phyloP scores from a whole-genome alignment of 305 asterid species.

The Euphrasia arctica region DNA sequence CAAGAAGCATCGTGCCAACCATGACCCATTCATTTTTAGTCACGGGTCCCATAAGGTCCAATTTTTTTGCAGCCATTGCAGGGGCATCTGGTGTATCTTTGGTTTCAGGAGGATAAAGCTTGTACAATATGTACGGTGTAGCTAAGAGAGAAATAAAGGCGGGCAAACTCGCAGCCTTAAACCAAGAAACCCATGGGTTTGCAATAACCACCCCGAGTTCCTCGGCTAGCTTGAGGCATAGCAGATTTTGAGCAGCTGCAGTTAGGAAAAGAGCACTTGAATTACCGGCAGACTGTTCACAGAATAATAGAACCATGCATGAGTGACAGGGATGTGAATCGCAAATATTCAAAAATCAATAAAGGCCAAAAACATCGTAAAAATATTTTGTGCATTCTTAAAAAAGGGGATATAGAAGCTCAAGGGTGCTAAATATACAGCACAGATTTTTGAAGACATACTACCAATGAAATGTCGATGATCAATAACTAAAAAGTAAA shows the following conservation, averaged over 20 bases:
- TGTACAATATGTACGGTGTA: constrained; percentile 80
- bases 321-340: constrained; percentile 26
- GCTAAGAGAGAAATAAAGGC: constrained; percentile 72
- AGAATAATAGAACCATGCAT: constrained; percentile 40
- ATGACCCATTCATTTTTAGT: constrained; percentile 84
- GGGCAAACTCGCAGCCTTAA: constrained; percentile 92
- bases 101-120: constrained; percentile 87
- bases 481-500: neutral
- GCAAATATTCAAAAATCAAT: constrained; percentile 15
- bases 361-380: neutral
- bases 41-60: constrained; percentile 86
- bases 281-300: constrained; percentile 87
- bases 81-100: constrained; percentile 98
- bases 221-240: constrained; percentile 93
- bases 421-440: neutral
- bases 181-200: constrained; percentile 95
- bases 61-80: constrained; percentile 78
- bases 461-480: neutral
- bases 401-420: no score
- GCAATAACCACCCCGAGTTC: constrained; percentile 85
- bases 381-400: no score
- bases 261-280: constrained; percentile 99
- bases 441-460: neutral
- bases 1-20: constrained; percentile 96
- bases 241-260: constrained; percentile 98